phyloP scores from a whole-genome alignment of 169 alveolate species.

The Eimeria tenella region DNA sequence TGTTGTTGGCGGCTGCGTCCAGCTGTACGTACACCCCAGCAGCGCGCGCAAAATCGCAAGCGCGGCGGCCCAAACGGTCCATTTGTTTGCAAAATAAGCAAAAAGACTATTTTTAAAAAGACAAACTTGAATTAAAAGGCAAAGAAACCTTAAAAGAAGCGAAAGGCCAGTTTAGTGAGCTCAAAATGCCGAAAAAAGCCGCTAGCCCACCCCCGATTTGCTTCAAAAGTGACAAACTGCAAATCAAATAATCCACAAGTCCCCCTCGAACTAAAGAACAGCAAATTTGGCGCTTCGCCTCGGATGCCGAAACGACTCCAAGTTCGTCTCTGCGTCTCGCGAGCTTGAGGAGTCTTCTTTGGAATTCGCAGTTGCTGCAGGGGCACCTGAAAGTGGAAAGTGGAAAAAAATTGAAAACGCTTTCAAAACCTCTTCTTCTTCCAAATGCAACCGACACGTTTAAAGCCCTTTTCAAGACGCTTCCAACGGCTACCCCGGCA shows the following conservation, averaged over 20 bases:
- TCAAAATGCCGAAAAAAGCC: too few relatives aligned
- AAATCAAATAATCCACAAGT: neutral
- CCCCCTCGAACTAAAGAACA: constrained; percentile 67
- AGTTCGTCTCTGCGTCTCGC: constrained; percentile 70
- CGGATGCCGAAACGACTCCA: constrained; percentile 56
- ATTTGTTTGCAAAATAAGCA: too few relatives aligned
- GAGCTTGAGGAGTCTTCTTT: constrained; percentile 61
- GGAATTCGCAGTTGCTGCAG: constrained; percentile 76
- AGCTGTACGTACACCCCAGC: neutral
- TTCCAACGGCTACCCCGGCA: too few relatives aligned
- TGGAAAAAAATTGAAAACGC: neutral
- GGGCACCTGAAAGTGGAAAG: constrained; percentile 73
- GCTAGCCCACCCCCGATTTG: neutral
- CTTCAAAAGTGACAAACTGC: neutral
- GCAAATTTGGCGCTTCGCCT: constrained; percentile 62
- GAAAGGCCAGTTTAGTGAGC: too few relatives aligned
- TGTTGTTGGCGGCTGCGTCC: too few relatives aligned
- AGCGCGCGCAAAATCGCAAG: neutral
- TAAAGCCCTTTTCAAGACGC: too few relatives aligned
- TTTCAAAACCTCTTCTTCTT: too few relatives aligned
- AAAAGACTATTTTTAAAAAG: neutral
- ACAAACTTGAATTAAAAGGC: neutral
- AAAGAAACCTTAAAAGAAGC: too few relatives aligned
- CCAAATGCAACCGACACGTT: too few relatives aligned
- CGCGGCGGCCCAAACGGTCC: too few relatives aligned